phyloP scores from a whole-genome alignment of 352 stramenopile genomes.

The Pythium catenulatum region DNA sequence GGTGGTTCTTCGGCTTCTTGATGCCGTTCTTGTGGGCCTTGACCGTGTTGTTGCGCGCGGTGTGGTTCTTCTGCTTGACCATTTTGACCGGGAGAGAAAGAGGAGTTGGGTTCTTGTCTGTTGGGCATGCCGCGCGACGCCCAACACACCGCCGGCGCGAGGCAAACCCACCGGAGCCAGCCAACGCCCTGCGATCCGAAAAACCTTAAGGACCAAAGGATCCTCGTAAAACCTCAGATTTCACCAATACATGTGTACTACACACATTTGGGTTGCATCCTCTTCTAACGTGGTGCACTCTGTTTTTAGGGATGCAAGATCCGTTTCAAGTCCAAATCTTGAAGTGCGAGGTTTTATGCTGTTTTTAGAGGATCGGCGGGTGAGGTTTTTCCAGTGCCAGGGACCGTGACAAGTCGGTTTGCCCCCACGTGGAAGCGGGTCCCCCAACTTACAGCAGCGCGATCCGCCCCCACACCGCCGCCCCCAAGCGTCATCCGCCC shows the following conservation, averaged over 20 bases:
- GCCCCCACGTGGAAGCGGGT: conserved; percentile 33
- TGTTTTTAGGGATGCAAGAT: conserved; percentile 4
- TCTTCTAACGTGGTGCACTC: background rate
- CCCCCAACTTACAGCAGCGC: background rate
- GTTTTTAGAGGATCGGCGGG: background rate
- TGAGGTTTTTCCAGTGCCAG: conserved; percentile 14
- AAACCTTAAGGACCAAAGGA: too few species aligned
- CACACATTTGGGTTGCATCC: background rate
- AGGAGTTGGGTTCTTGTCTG: conserved; percentile 56
- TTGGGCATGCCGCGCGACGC: too few species aligned
- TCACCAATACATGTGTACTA: too few species aligned
- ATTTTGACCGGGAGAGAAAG: conserved; percentile 71
- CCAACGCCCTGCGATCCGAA: too few species aligned
- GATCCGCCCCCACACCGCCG: conserved; percentile 24
- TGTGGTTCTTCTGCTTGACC: conserved; percentile 98
- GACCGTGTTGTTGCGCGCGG: conserved; percentile 97
- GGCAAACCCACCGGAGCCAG: conserved; percentile 48
- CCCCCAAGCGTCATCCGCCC: conserved; percentile 30
- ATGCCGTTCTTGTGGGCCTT: conserved; percentile 98
- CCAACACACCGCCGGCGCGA: too few species aligned
- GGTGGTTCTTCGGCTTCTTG: conserved; percentile 97
- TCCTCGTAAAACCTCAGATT: conserved; percentile 6
- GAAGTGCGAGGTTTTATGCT: conserved; percentile 25
- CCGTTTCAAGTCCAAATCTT: too few species aligned
- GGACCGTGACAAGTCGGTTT: conserved; percentile 26